A percentile compares a stretch with the other conserved stretches of the same genome.
Evolutionary conservation across 1,284 basidiomycete genomes (phyloP).

Genomic region (Microbotryomycetes sp.): DNA sequence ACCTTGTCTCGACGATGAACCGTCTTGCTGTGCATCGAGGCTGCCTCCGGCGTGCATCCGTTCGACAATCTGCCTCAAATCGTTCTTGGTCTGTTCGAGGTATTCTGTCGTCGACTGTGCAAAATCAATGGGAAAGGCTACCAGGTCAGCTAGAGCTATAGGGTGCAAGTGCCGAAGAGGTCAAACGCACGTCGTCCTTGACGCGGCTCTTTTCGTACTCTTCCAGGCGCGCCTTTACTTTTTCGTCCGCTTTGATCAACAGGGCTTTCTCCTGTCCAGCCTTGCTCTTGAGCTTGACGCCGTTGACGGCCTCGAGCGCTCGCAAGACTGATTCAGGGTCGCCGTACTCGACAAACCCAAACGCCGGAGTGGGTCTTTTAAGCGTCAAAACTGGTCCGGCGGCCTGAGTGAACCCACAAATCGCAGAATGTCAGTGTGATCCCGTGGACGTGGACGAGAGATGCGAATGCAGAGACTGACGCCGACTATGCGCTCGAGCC

Average conservation of each 20-base stretch:
- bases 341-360: constrained; percentile 39
- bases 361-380: constrained; percentile 33
- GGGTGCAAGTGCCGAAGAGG: not conserved
- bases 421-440: not conserved
- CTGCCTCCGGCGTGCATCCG: constrained; percentile 22
- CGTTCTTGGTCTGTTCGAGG: constrained; percentile 22
- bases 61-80: constrained; percentile 15
- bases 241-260: constrained; percentile 38
- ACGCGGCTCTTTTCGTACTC: constrained; percentile 33
- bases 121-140: not conserved
- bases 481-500: constrained; percentile 36
- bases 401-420: constrained; percentile 14
- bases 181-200: constrained; percentile 31
- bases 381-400: constrained; percentile 36
- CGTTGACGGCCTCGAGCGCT: constrained; percentile 36
- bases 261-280: constrained; percentile 30
- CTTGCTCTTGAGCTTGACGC: constrained; percentile 25
- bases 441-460: not conserved
- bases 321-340: constrained; percentile 38
- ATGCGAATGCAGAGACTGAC: constrained; percentile 11
- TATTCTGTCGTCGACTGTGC: constrained; percentile 19
- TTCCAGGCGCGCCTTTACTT: constrained; percentile 35
- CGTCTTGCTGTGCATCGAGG: constrained; percentile 4
- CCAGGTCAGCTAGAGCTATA: not conserved
- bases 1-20: not conserved